Conservation (phyloP, 768 basidiomycete species). For the Termitomyces sp. region DNA sequence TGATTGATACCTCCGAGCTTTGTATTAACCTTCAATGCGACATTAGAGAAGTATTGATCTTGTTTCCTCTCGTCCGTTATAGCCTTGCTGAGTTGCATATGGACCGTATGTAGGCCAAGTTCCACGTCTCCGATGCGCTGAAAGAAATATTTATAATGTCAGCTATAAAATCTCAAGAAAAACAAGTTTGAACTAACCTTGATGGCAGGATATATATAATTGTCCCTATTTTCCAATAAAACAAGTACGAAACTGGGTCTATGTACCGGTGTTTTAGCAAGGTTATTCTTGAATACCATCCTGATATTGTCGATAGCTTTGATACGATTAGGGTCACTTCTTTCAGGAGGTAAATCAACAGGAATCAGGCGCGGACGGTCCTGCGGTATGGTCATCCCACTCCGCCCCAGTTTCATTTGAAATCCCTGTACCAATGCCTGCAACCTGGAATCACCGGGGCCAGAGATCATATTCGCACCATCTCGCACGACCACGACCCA, state of each 20-base stretch:
- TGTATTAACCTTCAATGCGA: slow-evolving; percentile 76
- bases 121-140: slow-evolving; percentile 65
- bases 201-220: slow-evolving; percentile 75
- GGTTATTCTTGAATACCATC: slow-evolving; percentile 26
- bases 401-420: slow-evolving; percentile 43
- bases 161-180: not conserved
- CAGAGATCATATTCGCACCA: slow-evolving; percentile 28
- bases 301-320: slow-evolving; percentile 36
- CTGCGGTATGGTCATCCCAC: slow-evolving; percentile 51
- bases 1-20: slow-evolving; percentile 85
- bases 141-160: not conserved
- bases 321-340: slow-evolving; percentile 27
- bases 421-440: slow-evolving; percentile 46
- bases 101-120: slow-evolving; percentile 72
- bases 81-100: slow-evolving; percentile 63
- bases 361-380: slow-evolving; percentile 33
- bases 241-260: slow-evolving; percentile 68
- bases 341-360: slow-evolving; percentile 17
- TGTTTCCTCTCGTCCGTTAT: slow-evolving; percentile 49
- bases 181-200: slow-evolving; percentile 36
- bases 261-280: slow-evolving; percentile 15
- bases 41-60: slow-evolving; percentile 79
- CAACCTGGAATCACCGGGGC: slow-evolving; percentile 38
- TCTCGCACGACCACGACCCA: slow-evolving; percentile 65
- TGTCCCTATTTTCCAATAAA: slow-evolving; percentile 61